Evolutionary conservation across 306 rosid genomes (phyloP), one percentile per base, ranked within the genome.

Genomic region (Cucumis melo): DNA sequence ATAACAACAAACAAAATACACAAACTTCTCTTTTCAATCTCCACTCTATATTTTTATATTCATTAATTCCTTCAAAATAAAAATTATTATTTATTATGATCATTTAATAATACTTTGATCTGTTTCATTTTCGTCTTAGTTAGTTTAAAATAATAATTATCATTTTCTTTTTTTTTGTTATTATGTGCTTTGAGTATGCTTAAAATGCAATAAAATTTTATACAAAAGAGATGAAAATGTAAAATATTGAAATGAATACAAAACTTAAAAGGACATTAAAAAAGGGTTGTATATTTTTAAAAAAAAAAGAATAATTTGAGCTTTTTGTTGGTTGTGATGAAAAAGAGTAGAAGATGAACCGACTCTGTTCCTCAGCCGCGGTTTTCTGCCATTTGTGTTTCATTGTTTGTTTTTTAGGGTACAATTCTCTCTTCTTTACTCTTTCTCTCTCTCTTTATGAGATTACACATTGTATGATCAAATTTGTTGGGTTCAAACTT

Each of bases 351-450:
- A 79, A 75, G 38, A 44, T 68, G 70, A 82, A 72, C 86, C 81
- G 81, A 79, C 86, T 79, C 46, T 42, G 81, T 15, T 79, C 60
- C 79, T 68, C 74, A 64, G 77, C 68, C 77, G 82, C 80, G 60
- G 85, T 67, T 79, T 74, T 41, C 56, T 58, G 74, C 72, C 78
- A 51, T 42, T 41, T 64, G 71, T 21, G 59, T 32, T 65, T n/a
- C 9, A 8, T 41, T 73, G 78, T 77, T 71, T 58, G 74, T 42
- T 42, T 68, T 42, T 41, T 68, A 68, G 74, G 74, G 74, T 13
- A 36, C 74, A 68, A 11, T 41, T 32, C 10, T 4, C 36, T 10
- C 29, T 39, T 60, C 53, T 48, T 38, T 6, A 8, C 29, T 10
- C 8, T 32, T 8, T 34, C 1, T 19, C 38, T 46, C 4, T 19